Conservation (phyloP, 805 yeast species). For the Lipomyces spencermartinsiae region DNA sequence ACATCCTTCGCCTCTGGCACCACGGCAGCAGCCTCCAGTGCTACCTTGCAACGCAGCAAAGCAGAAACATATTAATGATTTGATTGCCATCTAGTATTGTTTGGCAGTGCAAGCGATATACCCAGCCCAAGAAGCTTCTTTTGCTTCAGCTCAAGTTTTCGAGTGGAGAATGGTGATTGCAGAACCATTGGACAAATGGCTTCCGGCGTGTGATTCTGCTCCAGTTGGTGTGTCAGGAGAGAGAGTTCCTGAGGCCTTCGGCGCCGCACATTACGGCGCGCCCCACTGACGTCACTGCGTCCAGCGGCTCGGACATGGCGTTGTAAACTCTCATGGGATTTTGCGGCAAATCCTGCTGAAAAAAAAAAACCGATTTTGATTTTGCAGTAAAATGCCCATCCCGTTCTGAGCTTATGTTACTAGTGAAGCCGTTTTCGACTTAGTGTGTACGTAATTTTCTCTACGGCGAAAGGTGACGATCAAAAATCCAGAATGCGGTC, state of each 20-base stretch:
- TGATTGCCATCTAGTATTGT: conserved; percentile 8
- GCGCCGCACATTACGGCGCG: no score
- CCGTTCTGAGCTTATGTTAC: no score
- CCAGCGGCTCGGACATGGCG: not conserved
- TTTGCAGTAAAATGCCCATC: not conserved
- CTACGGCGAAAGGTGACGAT: no score
- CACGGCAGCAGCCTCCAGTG: conserved; percentile 6
- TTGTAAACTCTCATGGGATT: not conserved
- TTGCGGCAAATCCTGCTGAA: not conserved
- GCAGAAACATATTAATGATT: conserved; percentile 2
- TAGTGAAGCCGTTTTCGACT: no score
- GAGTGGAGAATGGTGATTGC: not conserved
- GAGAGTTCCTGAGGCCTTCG: no score
- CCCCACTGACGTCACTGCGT: not conserved
- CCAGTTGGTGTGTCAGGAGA: no score
- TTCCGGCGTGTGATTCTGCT: no score
- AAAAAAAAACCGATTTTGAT: not conserved
- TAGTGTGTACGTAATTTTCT: no score
- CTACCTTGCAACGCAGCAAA: not conserved
- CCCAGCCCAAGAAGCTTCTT: not conserved
- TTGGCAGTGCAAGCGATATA: not conserved
- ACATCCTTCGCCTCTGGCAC: conserved; percentile 4
- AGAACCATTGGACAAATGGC: not conserved
- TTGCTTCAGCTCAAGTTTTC: not conserved
- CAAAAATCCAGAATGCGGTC: no score